These are phyloP conservation scores for Cyclotella sp. DNA, from an alignment of 108 stramenopile genomes.

Conservation along the genomic window DNA sequence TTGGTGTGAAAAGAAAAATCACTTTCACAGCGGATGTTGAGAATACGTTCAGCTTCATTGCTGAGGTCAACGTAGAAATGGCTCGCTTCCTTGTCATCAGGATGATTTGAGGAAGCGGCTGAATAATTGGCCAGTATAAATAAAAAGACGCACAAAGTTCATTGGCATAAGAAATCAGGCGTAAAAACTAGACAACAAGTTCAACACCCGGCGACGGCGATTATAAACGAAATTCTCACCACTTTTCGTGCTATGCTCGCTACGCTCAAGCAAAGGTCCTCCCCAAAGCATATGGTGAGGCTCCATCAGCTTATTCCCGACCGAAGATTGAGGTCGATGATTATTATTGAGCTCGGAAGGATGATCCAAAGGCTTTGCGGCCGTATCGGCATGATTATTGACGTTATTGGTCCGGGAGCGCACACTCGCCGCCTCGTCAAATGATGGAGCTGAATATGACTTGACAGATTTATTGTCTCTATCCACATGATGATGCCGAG, in stretches of 20 bases:
- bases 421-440: conserved; percentile 14
- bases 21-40: background rate
- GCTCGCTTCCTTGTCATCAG: background rate
- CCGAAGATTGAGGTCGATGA: background rate
- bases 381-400: background rate
- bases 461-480: conserved; percentile 1
- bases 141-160: too few species aligned
- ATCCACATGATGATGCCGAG: background rate
- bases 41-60: conserved; percentile 2
- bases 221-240: background rate
- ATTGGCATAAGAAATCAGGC: background rate
- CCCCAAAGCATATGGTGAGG: background rate
- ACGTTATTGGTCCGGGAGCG: background rate
- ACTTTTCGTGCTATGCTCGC: background rate
- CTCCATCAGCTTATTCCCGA: background rate
- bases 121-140: background rate
- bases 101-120: background rate
- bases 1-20: background rate
- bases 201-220: background rate
- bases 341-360: background rate
- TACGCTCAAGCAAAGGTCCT: conserved; percentile 5
- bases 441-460: conserved; percentile 8
- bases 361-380: background rate
- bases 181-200: background rate
- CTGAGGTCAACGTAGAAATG: background rate